Evolutionary conservation across 208 protist genomes (phyloP).

Genomic region (Trypanosoma theileri): DNA sequence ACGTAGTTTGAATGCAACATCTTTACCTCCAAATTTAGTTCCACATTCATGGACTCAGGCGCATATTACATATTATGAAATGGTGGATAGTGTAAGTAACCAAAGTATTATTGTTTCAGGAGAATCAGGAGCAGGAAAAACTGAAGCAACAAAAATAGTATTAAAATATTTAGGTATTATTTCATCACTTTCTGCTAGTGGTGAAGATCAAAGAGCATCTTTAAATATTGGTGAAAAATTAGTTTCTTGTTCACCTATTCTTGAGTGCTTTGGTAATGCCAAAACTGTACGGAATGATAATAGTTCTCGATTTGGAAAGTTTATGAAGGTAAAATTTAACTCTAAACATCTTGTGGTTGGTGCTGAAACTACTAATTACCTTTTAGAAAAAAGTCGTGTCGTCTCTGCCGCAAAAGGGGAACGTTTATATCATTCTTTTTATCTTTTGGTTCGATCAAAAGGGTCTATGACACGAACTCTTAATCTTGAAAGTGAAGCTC

Average conservation of each 20-base stretch:
- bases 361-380: conserved; percentile 43
- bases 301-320: conserved; percentile 53
- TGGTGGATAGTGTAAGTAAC: conserved; percentile 31
- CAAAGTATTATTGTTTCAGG: conserved; percentile 68
- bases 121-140: conserved; percentile 90
- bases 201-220: conserved; percentile 19
- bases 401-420: conserved; percentile 51
- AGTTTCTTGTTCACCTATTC: conserved; percentile 55
- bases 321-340: conserved; percentile 48
- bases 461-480: background rate
- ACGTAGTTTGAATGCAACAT: conserved; percentile 15
- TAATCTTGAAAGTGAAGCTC: conserved; percentile 11
- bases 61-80: conserved; percentile 40
- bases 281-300: conserved; percentile 80
- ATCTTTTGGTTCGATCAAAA: conserved; percentile 25
- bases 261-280: conserved; percentile 81
- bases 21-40: conserved; percentile 11
- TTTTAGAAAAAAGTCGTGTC: conserved; percentile 54
- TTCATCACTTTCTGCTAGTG: conserved; percentile 17
- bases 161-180: conserved; percentile 60
- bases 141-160: conserved; percentile 65
- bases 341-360: conserved; percentile 32
- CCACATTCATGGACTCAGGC: conserved; percentile 33
- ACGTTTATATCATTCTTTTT: conserved; percentile 86
- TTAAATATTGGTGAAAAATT: conserved; percentile 39